Evolutionary conservation across 805 yeast species (phyloP), one percentile per base, ranked within the genome.

Genomic region (Alloascoidea hylecoeti): DNA sequence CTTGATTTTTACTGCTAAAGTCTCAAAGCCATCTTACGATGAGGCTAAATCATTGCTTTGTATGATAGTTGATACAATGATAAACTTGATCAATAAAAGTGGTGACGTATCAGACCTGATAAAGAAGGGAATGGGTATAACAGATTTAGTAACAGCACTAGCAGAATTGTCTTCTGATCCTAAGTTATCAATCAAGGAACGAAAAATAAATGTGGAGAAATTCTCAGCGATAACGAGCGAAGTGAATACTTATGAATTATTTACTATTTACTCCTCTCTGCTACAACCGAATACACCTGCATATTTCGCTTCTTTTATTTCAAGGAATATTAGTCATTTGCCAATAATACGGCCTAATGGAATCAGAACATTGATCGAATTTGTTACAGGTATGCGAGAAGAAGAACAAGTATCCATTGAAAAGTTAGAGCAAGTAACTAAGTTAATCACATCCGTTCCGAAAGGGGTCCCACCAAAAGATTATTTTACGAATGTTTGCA

Each of bases 351-450:
- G 94, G 16, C 54, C 67, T 2, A 53, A 56, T 48, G 96, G 97
- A 0, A 73, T 92, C 2, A 56, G 70, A 18, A 66, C 86, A 2
- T 56, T 89, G 37, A 64, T 86, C 18, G 96, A 89, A 53, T 74
- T 82, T 44, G 64, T 82, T 0, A 61, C 81, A 12, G 95, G 95
- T 0, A 61, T 82, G 17, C 62, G 95, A 40, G 94, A 84, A 33
- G 64, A 67, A 39, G 89, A 79, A 40, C 75, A 73, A 9, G 56
- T 85, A 12, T 76, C 75, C 44, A 55, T 75, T n/a, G 74, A 72
- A 19, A 79, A 75, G 45, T 63, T 83, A 36, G 74, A 72, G 17
- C 70, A 76, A 41, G 80, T 83, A 1, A 72, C 81, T n/a, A 68
- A 66, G 33, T 64, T 84, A 2, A 53, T 89, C 13, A 52, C 79